Base-by-base conservation (phyloP, 768 basidiomycete genomes). In the Boletus rubroflammeus region DNA sequence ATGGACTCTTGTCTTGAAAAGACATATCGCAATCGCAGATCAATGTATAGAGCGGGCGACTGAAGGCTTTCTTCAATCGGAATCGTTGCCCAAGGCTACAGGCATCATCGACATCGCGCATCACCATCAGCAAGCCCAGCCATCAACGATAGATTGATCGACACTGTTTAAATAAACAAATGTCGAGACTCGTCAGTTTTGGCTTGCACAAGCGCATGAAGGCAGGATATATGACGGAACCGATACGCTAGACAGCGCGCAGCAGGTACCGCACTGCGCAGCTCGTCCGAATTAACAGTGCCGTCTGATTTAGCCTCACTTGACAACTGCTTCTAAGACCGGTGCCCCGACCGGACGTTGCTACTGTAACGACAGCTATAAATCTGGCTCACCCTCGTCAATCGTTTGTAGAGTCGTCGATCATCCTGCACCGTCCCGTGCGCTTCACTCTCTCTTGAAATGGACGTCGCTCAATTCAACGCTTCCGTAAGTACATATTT, bases 391-490 rank as follows among this genome's bases (percentile, higher is more conserved):
- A 7, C 17, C 13, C 31, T 39, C 31, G 26, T 28, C 21, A 11
- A 8, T 14, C 8, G 14, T 29, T 14, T 17, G 15, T 29, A 45
- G 32, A 25, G 31, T 32, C 31, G n/a, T 15, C 14, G 38, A 15
- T 26, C 35, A 48, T 35, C n/a, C 50, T 19, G 10, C 41, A 46
- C 32, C 21, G 4, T 25, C 34, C 17, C 23, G 23, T 23, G 28
- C 25, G 15, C 23, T 17, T 35, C 29, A 32, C 35, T 36, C 17
- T 38, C 36, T 39, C 17, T 38, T 35, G 32, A 36, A 47, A 65
- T 62, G 64, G 53, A 65, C 29, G 17, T 42, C 25, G 23, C 61
- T 39, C 55, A 51, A 26, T 65, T 62, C 53, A 65, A 65, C 25
- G 40, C 63, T 48, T 56, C 51, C 23, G 63, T 64, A 19, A 44